A percentile compares a stretch with the other conserved stretches of the same genome.
Conservation (phyloP, 768 basidiomycete genomes). For the Podaxis sp. region DNA sequence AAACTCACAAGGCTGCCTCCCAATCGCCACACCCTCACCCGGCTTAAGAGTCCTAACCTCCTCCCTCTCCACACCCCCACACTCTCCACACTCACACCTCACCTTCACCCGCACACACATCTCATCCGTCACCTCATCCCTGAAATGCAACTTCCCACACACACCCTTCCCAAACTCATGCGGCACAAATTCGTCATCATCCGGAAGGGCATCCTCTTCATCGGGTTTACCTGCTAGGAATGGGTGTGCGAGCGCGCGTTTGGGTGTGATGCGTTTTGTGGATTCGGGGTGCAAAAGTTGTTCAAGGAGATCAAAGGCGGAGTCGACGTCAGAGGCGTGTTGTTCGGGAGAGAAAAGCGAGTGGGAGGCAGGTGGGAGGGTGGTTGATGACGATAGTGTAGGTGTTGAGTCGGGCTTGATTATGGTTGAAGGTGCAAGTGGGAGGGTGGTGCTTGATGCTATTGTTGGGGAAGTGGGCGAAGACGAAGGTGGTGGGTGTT, state of each 20-base stretch:
- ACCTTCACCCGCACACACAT: conserved; percentile 45
- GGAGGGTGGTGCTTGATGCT: conserved; percentile 16
- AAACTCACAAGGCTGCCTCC: conserved; percentile 60
- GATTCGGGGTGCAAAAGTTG: conserved; percentile 74
- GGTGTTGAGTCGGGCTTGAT: conserved; percentile 17
- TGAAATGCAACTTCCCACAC: conserved; percentile 60
- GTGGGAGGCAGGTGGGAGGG: neutral
- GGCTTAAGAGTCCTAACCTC: conserved; percentile 32
- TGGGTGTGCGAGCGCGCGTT: conserved; percentile 71
- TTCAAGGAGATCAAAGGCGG: conserved; percentile 75
- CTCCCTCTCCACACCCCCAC: conserved; percentile 24
- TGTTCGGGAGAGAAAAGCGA: conserved; percentile 22
- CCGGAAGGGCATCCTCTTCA: conserved; percentile 28
- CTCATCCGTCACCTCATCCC: conserved; percentile 56
- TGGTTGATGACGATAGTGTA: conserved; percentile 9
- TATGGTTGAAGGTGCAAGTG: neutral
- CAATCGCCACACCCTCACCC: conserved; percentile 59
- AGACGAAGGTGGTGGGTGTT: conserved; percentile 33
- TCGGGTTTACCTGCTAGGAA: conserved; percentile 55
- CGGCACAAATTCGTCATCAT: conserved; percentile 69
- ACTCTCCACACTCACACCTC: conserved; percentile 23
- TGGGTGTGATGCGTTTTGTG: conserved; percentile 74
- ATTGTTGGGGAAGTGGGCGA: conserved; percentile 23
- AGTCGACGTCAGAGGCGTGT: conserved; percentile 55
- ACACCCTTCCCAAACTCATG: conserved; percentile 67